phyloP scores from a whole-genome alignment of 805 yeast species.

The Candida xiaguanensis region DNA sequence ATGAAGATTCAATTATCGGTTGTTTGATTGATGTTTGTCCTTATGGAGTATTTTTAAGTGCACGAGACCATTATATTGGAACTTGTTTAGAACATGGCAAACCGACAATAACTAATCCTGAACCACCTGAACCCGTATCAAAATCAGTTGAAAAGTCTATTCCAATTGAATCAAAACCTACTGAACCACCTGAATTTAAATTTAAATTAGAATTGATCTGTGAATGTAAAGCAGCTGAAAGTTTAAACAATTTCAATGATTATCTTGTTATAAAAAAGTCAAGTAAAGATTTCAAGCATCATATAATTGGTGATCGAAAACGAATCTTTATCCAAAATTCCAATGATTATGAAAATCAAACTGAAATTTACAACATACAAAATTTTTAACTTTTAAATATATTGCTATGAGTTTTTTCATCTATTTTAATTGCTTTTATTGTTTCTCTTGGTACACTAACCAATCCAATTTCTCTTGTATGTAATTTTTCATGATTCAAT shows the following conservation, averaged over 20 bases:
- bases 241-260: neutral
- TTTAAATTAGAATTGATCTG: conserved; percentile 1
- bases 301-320: conserved; percentile 2
- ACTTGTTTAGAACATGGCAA: conserved; percentile 40
- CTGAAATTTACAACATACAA: neutral
- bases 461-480: conserved; percentile 44
- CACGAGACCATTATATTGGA: conserved; percentile 48
- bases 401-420: conserved; percentile 14
- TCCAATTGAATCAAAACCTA: neutral
- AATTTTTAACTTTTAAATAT: conserved; percentile 7
- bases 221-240: conserved; percentile 1
- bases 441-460: conserved; percentile 50
- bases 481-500: conserved; percentile 17
- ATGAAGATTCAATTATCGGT: conserved; percentile 35
- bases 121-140: conserved; percentile 6
- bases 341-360: neutral
- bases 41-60: conserved; percentile 36
- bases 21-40: conserved; percentile 48
- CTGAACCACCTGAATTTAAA: neutral
- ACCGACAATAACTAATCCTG: conserved; percentile 10
- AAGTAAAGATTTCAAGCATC: neutral
- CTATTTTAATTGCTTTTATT: conserved; percentile 26
- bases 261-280: neutral
- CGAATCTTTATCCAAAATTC: neutral
- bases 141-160: too few species aligned